These are phyloP conservation scores for Omphalea diandra DNA, from an alignment of 441 rosid genomes.

Conservation along the genomic window DNA sequence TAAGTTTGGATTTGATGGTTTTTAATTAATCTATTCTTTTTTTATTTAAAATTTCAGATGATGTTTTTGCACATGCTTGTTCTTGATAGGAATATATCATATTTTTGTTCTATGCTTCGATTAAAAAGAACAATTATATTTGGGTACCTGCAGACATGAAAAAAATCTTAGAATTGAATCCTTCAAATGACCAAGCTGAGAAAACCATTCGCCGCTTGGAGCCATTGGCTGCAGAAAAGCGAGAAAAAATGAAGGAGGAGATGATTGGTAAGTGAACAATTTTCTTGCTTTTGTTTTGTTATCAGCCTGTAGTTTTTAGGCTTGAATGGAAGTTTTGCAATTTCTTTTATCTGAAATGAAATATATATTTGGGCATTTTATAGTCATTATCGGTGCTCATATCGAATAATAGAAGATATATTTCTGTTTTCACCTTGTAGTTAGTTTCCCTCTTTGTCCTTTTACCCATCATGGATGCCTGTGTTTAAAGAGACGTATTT, in stretches of 20 bases:
- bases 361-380: not conserved
- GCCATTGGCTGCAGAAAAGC: conserved; percentile 84
- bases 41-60: not conserved
- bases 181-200: conserved; percentile 70
- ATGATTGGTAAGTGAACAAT: conserved; percentile 64
- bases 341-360: not conserved
- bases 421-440: not conserved
- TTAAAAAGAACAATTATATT: not conserved
- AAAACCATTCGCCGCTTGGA: conserved; percentile 62
- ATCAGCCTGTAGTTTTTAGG: not conserved
- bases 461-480: not conserved
- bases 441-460: not conserved
- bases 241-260: conserved; percentile 97
- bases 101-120: not conserved
- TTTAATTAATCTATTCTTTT: not conserved
- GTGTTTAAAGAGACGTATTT: not conserved
- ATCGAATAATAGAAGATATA: conserved; percentile 3
- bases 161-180: conserved; percentile 77
- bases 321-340: not conserved
- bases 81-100: not conserved
- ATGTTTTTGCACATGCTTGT: not conserved
- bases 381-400: not conserved
- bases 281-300: not conserved
- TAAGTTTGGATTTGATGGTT: conserved; percentile 27
- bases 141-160: conserved; percentile 57